Conservation (phyloP, 2,329 filamentous ascomycete genomes). For the Passalora sequoiae region DNA sequence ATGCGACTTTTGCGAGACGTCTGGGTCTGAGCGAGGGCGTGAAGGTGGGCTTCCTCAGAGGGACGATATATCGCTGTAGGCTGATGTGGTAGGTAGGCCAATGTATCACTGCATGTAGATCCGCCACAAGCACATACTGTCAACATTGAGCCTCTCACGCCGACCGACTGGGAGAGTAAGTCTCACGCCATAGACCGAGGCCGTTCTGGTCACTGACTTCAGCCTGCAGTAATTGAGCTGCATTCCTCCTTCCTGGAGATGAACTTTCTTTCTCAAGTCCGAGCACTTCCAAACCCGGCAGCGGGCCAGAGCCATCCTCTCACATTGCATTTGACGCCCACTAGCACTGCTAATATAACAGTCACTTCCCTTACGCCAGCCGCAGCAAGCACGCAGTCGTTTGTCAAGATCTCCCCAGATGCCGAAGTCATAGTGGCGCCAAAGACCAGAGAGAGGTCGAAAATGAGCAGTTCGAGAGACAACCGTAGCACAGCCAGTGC, state of each 20-base stretch:
- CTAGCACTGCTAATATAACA: conserved; percentile 87
- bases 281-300: conserved; percentile 79
- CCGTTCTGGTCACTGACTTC: conserved; percentile 3
- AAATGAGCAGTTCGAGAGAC: conserved; percentile 60
- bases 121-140: conserved; percentile 88
- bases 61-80: conserved; percentile 33
- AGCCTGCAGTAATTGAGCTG: conserved; percentile 69
- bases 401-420: conserved; percentile 88
- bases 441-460: conserved; percentile 65
- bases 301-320: conserved; percentile 65
- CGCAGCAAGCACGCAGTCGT: conserved; percentile 62
- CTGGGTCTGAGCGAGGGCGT: conserved; percentile 76
- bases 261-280: conserved; percentile 87
- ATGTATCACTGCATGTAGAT: conserved; percentile 71
- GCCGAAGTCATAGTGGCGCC: conserved; percentile 97
- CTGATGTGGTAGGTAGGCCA: conserved; percentile 44
- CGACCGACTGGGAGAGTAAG: conserved; percentile 89
- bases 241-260: conserved; percentile 94
- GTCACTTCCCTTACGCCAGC: conserved; percentile 77
- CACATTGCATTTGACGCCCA: conserved; percentile 88
- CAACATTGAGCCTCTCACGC: conserved; percentile 91
- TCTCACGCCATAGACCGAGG: background rate
- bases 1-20: conserved; percentile 73
- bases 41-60: conserved; percentile 57
- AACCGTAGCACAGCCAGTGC: conserved; percentile 74